A percentile compares a stretch with the other conserved stretches of the same genome.
Evolutionary conservation across 202 grass and related monocot genomes (phyloP).

Genomic region (Miscanthus sacchariflorus): DNA sequence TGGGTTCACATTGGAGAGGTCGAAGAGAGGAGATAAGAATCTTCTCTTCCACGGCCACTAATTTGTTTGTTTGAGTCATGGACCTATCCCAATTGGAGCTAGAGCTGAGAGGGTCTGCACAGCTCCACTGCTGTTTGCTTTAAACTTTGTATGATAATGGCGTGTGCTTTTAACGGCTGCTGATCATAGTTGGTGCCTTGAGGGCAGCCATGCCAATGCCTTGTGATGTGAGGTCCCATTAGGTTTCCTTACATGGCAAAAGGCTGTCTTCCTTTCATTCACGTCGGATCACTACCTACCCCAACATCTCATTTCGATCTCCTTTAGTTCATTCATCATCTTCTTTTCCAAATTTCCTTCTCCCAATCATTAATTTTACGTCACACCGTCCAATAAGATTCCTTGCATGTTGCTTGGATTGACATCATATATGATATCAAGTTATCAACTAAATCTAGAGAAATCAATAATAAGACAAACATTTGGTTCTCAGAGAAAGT

Average conservation of each 20-base stretch:
- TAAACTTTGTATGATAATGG: neutral
- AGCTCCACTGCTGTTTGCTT: constrained; percentile 19
- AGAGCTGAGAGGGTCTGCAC: neutral
- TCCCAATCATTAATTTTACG: constrained; percentile 22
- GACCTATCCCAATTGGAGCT: neutral
- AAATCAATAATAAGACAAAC: neutral
- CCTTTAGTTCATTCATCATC: constrained; percentile 33
- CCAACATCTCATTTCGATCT: constrained; percentile 22
- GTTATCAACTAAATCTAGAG: neutral
- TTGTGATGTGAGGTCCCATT: constrained; percentile 1
- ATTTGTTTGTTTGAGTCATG: constrained; percentile 6
- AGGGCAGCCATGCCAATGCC: constrained; percentile 29
- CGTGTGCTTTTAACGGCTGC: neutral
- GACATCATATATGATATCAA: neutral
- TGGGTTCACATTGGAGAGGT: constrained; percentile 51
- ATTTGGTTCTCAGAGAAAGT: neutral
- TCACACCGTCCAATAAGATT: neutral
- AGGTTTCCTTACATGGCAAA: constrained; percentile 31
- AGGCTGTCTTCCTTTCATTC: neutral
- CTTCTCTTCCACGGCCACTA: neutral
- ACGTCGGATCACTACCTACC: constrained; percentile 37
- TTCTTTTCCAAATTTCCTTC: constrained; percentile 36
- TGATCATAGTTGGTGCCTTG: constrained; percentile 27
- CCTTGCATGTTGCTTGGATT: neutral
- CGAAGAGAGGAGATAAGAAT: constrained; percentile 47